Evolutionary conservation across 768 basidiomycete genomes (phyloP), one percentile per base, ranked within the genome.

Genomic region (Russula griseocarnosa): DNA sequence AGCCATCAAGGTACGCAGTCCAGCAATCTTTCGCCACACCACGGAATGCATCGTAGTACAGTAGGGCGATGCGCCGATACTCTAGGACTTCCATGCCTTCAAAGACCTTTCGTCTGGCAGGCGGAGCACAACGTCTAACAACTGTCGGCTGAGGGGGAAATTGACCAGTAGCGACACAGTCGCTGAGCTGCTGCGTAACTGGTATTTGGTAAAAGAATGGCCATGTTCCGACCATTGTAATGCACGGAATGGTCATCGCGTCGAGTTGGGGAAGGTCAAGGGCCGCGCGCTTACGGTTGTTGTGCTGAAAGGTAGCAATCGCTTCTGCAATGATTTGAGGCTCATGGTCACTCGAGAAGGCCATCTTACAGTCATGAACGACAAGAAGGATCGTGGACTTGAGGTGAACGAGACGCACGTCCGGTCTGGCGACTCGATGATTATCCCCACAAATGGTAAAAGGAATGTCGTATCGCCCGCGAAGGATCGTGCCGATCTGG

Each of bases 1-100:
- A 53, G 22, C 54, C 54, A 55, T 40, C 38, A 40, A 55, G 36
- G 54, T 16, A 55, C 11, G 2, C 20, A 24, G 36, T 38, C 36
- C 24, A 40, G 13, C 24, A 16, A 24, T 14, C n/a, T 20, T 40
- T 24, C 14, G 54, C 54, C n/a, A 55, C n/a, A 26, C n/a, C 54
- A 40, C 54, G 54, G 54, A 55, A 55, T 20, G 54, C 22, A 40
- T 55, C 36, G 38, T 55, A 55, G n/a, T 55, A 46, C 38, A 40
- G 54, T 24, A 55, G 38, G 38, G 54, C 38, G 13, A 26, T 38
- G 38, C 54, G 16, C n/a, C 54, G 54, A 55, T 55, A 55, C 26
- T 40, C 54, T 55, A 38, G 54, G 38, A 55, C 16, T 24, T 55
- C 54, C 54, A 55, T 55, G 22, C 54, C 54, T 16, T 55, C 54